These are phyloP conservation scores for Colletotrichum abscissum DNA, from an alignment of 2,329 filamentous ascomycete species.

Conservation along the genomic window DNA sequence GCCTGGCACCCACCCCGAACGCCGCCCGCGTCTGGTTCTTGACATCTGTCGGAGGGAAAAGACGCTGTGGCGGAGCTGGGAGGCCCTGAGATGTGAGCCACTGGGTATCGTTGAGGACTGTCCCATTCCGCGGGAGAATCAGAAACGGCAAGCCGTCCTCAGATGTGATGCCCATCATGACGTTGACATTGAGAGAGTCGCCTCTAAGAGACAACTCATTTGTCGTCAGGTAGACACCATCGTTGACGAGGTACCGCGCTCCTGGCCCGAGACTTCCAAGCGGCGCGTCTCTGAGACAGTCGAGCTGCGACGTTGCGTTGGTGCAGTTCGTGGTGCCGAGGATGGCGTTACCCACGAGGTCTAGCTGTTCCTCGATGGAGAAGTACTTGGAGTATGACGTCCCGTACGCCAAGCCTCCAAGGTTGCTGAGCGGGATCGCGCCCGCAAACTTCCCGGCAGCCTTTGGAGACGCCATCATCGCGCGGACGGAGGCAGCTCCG, in stretches of 20 bases:
- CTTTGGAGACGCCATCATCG: constrained; percentile 59
- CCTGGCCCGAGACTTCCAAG: constrained; percentile 53
- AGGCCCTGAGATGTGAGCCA: constrained; percentile 49
- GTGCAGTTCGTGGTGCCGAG: constrained; percentile 64
- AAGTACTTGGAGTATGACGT: constrained; percentile 69
- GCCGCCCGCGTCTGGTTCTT: constrained; percentile 63
- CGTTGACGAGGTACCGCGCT: constrained; percentile 66
- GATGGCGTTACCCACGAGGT: constrained; percentile 60
- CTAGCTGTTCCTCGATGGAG: constrained; percentile 63
- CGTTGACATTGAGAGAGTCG: constrained; percentile 59
- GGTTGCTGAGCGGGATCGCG: constrained; percentile 56
- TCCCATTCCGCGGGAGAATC: constrained; percentile 43
- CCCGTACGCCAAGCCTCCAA: constrained; percentile 62
- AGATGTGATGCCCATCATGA: constrained; percentile 66
- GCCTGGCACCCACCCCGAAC: constrained; percentile 64
- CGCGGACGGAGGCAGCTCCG: constrained; percentile 63
- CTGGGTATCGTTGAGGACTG: constrained; percentile 48
- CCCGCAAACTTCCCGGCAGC: constrained; percentile 58
- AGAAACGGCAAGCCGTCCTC: constrained; percentile 68
- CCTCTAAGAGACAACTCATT: constrained; percentile 59
- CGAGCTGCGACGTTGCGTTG: constrained; percentile 58
- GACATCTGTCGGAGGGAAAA: constrained; percentile 61
- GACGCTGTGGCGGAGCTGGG: constrained; percentile 45
- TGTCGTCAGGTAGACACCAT: constrained; percentile 63
- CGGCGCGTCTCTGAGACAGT: constrained; percentile 62